These are phyloP conservation scores for Phaeomoniella chlamydospora DNA, from an alignment of 2,329 filamentous ascomycete genomes.

Conservation along the genomic window DNA sequence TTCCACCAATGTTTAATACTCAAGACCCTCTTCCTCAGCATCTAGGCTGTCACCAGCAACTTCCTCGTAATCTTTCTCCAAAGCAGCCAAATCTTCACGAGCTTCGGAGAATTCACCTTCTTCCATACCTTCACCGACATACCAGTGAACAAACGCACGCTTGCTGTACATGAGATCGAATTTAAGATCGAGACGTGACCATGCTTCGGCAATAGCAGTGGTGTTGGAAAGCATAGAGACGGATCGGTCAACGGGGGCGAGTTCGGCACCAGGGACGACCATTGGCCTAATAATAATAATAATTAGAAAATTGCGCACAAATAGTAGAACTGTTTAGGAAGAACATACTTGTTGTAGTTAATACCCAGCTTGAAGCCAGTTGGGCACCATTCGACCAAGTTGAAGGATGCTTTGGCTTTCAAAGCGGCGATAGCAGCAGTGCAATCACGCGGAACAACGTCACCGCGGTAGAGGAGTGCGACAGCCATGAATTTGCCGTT, in stretches of 20 bases:
- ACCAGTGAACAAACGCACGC: slow-evolving; percentile 58
- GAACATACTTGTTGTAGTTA: slow-evolving; percentile 43
- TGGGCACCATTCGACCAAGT: slow-evolving; percentile 55
- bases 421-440: slow-evolving; percentile 43
- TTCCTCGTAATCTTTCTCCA: slow-evolving; percentile 81
- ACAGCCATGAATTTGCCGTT: slow-evolving; percentile 59
- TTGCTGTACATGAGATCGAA: slow-evolving; percentile 59
- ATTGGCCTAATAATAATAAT: slow-evolving; percentile 14
- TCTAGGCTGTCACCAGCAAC: slow-evolving; percentile 54
- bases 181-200: slow-evolving; percentile 50
- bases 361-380: slow-evolving; percentile 57
- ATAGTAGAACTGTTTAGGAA: neutral
- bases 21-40: slow-evolving; percentile 40
- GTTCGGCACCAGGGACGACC: slow-evolving; percentile 36
- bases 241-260: slow-evolving; percentile 38
- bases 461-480: slow-evolving; percentile 50
- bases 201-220: slow-evolving; percentile 51
- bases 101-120: slow-evolving; percentile 83
- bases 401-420: slow-evolving; percentile 50
- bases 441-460: slow-evolving; percentile 49
- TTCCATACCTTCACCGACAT: slow-evolving; percentile 83
- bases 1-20: slow-evolving; percentile 16
- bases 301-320: slow-evolving; percentile 2
- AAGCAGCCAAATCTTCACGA: slow-evolving; percentile 68
- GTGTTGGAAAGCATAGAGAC: slow-evolving; percentile 54